Evolutionary conservation across 2,329 filamentous ascomycete genomes (phyloP).

Genomic region (Aspergillus unguis): DNA sequence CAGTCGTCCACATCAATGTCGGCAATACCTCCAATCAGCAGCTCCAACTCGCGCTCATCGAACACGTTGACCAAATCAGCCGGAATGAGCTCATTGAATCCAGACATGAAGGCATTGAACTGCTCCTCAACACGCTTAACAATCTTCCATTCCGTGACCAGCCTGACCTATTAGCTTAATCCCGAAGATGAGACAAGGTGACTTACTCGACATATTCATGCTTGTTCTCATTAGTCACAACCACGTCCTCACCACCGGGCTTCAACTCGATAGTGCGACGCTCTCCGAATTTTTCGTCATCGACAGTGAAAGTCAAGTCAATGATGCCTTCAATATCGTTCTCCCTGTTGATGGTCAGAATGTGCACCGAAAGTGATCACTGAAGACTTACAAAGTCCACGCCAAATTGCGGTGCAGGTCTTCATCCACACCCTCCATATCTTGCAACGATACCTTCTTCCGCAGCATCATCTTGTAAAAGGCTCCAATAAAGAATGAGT

Average conservation of each 20-base stretch:
- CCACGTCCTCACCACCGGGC: conserved; percentile 82
- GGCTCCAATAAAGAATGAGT: conserved; percentile 98
- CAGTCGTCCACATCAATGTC: conserved; percentile 99
- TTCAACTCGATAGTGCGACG: conserved; percentile 92
- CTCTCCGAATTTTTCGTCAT: conserved; percentile 95
- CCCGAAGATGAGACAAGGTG: not conserved
- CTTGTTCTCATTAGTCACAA: conserved; percentile 98
- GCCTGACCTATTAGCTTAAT: conserved; percentile 39
- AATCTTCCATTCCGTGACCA: conserved; percentile 99
- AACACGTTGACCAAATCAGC: conserved; percentile 97
- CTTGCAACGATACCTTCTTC: conserved; percentile 84
- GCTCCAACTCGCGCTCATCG: conserved; percentile 92
- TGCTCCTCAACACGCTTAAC: conserved; percentile 98
- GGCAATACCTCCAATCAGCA: conserved; percentile 97
- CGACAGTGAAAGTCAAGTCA: conserved; percentile 93
- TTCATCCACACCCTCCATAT: conserved; percentile 98
- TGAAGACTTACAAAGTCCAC: conserved; percentile 71
- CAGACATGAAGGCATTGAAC: conserved; percentile 95
- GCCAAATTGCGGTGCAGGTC: conserved; percentile 95
- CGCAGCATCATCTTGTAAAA: conserved; percentile 99
- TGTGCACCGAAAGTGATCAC: not conserved
- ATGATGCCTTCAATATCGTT: conserved; percentile 95
- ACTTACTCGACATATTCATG: conserved; percentile 91
- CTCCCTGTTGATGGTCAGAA: conserved; percentile 53
- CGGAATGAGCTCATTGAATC: conserved; percentile 96